These are phyloP conservation scores for Lentinula novae-zelandiae DNA, from an alignment of 1,284 basidiomycete species.

Conservation along the genomic window DNA sequence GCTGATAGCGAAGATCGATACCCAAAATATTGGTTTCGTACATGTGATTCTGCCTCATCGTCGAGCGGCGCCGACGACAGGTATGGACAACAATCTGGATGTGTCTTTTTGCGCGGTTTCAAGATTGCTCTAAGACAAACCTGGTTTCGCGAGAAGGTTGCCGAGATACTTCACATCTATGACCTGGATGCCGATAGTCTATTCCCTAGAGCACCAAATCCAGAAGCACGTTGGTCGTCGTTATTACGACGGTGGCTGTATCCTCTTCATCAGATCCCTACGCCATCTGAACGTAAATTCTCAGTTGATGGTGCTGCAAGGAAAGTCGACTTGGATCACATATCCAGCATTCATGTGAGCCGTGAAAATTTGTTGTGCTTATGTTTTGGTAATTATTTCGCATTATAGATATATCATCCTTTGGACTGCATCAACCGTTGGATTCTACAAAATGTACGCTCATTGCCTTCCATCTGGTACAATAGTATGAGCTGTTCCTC, in stretches of 20 bases:
- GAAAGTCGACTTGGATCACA: not conserved
- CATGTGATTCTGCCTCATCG: not conserved
- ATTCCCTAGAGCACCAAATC: not conserved
- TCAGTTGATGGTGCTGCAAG: not conserved
- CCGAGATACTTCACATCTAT: not conserved
- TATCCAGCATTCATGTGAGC: not conserved
- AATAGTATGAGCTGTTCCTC: not conserved
- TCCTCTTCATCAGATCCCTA: not conserved
- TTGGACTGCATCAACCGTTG: constrained; percentile 1
- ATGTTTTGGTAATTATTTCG: too few relatives aligned
- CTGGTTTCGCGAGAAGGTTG: not conserved
- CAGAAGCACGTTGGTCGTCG: not conserved
- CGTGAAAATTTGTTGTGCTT: not conserved
- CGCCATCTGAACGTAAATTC: not conserved
- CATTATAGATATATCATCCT: not conserved
- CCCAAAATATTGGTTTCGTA: not conserved
- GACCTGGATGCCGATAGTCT: not conserved
- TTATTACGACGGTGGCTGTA: not conserved
- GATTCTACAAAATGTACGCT: not conserved
- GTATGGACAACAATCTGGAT: not conserved
- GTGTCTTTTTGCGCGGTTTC: constrained; percentile 4
- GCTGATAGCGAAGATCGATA: not conserved
- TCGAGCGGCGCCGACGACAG: not conserved
- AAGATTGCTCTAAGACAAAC: not conserved
- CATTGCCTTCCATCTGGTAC: not conserved